Conservation (phyloP, 495 filamentous ascomycete species). For the Aspergillus sclerotiicarbonarius region DNA sequence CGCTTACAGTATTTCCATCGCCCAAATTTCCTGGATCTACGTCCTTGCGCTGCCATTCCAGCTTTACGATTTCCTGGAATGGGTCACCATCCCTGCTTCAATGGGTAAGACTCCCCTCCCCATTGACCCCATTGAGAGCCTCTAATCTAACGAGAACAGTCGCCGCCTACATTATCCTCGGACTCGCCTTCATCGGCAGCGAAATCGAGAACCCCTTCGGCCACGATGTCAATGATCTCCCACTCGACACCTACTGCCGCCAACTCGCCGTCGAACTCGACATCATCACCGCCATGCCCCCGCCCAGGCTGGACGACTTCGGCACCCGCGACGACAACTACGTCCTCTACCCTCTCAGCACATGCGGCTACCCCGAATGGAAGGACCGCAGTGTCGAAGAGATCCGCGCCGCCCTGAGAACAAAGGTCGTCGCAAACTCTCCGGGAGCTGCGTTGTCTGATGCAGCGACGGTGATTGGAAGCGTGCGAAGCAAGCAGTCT, state of each 20-base stretch:
- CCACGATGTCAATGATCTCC: conserved; percentile 81
- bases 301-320: conserved; percentile 58
- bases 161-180: conserved; percentile 88
- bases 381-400: conserved; percentile 55
- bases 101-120: conserved; percentile 46
- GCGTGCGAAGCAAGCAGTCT: conserved; percentile 25
- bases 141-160: conserved; percentile 26
- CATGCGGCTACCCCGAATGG: conserved; percentile 59
- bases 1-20: conserved; percentile 82
- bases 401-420: conserved; percentile 53
- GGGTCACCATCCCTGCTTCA: conserved; percentile 83
- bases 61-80: conserved; percentile 58
- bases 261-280: conserved; percentile 72
- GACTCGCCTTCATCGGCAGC: conserved; percentile 79
- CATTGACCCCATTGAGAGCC: not conserved
- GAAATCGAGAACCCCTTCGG: conserved; percentile 93
- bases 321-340: conserved; percentile 57
- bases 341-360: conserved; percentile 67
- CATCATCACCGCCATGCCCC: conserved; percentile 59
- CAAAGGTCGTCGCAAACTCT: conserved; percentile 42
- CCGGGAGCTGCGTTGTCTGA: conserved; percentile 22
- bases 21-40: conserved; percentile 87
- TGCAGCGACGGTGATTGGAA: conserved; percentile 24
- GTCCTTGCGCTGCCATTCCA: conserved; percentile 84
- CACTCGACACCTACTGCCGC: conserved; percentile 72